These are phyloP conservation scores for Geopyxis carbonaria DNA, from an alignment of 495 filamentous ascomycete species.

Conservation along the genomic window DNA sequence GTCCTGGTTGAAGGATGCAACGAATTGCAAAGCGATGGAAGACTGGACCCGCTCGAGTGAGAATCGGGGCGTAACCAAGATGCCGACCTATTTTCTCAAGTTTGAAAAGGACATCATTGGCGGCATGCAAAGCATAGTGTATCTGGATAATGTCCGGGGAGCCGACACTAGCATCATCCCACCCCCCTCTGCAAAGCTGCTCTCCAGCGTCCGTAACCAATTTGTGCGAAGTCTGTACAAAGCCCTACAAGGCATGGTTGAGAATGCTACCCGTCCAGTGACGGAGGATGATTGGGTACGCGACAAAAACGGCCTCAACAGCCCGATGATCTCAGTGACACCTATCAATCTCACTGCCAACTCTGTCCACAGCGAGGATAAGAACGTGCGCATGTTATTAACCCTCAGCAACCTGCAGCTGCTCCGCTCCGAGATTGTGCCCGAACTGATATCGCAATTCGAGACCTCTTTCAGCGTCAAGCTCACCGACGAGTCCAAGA, in stretches of 20 bases:
- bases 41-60: constrained; percentile 74
- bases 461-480: constrained; percentile 80
- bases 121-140: constrained; percentile 86
- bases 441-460: constrained; percentile 67
- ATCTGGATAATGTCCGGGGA: constrained; percentile 56
- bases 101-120: constrained; percentile 62
- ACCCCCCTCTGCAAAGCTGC: constrained; percentile 62
- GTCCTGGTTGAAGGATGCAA: constrained; percentile 76
- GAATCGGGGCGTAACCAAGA: constrained; percentile 66
- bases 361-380: constrained; percentile 18
- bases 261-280: constrained; percentile 66
- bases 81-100: constrained; percentile 64
- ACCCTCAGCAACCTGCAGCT: constrained; percentile 79
- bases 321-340: constrained; percentile 10
- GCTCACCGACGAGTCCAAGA: constrained; percentile 77
- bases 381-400: constrained; percentile 83
- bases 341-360: constrained; percentile 20
- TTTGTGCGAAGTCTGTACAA: constrained; percentile 89
- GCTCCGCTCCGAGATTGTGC: constrained; percentile 59
- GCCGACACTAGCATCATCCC: constrained; percentile 48
- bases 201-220: constrained; percentile 68
- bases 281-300: constrained; percentile 41
- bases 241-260: constrained; percentile 79
- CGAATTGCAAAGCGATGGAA: constrained; percentile 74
- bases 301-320: constrained; percentile 30